Evolutionary conservation across 345 rosid genomes (phyloP).

Genomic region (Acer saccharum): DNA sequence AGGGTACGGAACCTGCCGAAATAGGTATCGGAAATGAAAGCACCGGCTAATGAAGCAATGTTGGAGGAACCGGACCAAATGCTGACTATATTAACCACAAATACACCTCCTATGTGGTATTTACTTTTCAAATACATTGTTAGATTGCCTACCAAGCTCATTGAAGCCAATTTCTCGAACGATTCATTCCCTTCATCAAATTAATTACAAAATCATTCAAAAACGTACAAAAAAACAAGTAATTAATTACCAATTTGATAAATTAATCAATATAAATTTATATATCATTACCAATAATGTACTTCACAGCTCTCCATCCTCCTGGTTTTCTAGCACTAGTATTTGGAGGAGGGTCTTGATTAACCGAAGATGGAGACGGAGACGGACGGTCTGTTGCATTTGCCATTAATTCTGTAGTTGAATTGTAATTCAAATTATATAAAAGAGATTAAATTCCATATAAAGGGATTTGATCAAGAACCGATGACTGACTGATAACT

Average conservation of each 20-base stretch:
- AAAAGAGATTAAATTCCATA: too few species aligned
- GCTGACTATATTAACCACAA: conserved; percentile 51
- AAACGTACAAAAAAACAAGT: too few species aligned
- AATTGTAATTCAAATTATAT: too few species aligned
- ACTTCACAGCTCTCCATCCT: conserved; percentile 53
- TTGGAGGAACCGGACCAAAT: conserved; percentile 69
- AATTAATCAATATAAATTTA: too few species aligned
- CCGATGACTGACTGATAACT: too few species aligned
- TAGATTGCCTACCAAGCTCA: conserved; percentile 61
- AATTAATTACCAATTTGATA: too few species aligned
- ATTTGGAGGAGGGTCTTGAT: conserved; percentile 3
- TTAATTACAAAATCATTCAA: not conserved
- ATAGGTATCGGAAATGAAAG: conserved; percentile 62
- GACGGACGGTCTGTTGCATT: not conserved
- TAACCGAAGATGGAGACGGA: not conserved
- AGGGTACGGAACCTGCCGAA: conserved; percentile 65
- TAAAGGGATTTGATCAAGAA: too few species aligned
- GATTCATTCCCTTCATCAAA: conserved; percentile 57
- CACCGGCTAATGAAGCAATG: conserved; percentile 57
- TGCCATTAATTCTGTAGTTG: not conserved
- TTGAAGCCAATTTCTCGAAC: conserved; percentile 75
- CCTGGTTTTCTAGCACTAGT: conserved; percentile 21
- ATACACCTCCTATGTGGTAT: conserved; percentile 62
- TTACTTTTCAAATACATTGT: conserved; percentile 49
- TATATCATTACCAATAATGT: conserved; percentile 36